Evolutionary conservation across 768 basidiomycete species (phyloP), one percentile per base, ranked within the genome.

Genomic region (Rubroboletus pulcherrimus): DNA sequence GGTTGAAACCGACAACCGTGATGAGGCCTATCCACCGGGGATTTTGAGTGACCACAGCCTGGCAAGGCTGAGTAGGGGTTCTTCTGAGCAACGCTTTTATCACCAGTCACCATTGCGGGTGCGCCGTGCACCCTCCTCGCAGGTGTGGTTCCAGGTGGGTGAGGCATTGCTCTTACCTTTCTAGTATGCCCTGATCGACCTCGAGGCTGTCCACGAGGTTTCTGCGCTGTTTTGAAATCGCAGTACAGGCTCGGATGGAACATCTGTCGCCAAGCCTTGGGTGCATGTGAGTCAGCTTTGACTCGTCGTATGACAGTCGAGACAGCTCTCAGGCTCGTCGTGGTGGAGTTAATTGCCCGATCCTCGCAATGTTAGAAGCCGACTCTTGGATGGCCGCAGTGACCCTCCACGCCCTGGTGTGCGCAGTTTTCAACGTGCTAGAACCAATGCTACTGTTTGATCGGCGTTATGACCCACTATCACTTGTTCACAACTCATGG

Each of bases 181-280:
- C 3, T 30, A 6, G 15, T 26, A 30, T 26, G 19, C 19, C 39
- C 15, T 51, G 51, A 64, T 55, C 42, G 17, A 34, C 51, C 56
- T 47, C 43, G 38, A 58, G 62, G 58, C 21, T n/a, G 6, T 12
- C 47, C 65, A 61, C 29, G 56, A 51, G 44, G 65, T 21, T 51
- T 44, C n/a, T 24, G 65, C 40, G 7, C 42, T 40, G 37, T 42
- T 19, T 40, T 11, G 38, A 39, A n/a, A 50, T 44, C 33, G 2
- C 40, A 6, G 31, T 19, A 19, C 19, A 11, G 29, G 37, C 45
- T 55, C n/a, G 21, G n/a, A 49, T 9, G 52, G 29, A n/a, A 7
- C 21, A 42, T 9, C n/a, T 15, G 2, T 14, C 8, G 3, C 40
- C 44, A 21, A 40, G 31, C 5, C 15, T 26, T 17, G 38, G 6